These are phyloP conservation scores for Mycosphaerella sp. DNA, from an alignment of 2,329 filamentous ascomycete species.

Conservation along the genomic window DNA sequence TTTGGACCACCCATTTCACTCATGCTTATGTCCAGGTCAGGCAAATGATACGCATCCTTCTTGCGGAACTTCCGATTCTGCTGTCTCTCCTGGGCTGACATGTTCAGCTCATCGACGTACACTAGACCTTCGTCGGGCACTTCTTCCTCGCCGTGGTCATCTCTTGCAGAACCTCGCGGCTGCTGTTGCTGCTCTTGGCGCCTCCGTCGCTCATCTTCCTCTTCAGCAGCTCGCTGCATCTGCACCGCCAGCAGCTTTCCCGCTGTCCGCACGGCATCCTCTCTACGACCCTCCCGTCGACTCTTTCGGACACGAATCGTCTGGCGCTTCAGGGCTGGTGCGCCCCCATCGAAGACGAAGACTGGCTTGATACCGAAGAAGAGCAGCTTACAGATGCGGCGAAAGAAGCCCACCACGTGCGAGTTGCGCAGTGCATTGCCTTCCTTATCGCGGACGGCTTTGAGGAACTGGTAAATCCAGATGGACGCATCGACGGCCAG, in stretches of 20 bases:
- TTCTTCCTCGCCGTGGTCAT: constrained; percentile 55
- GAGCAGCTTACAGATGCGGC: constrained; percentile 92
- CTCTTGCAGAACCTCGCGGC: constrained; percentile 19
- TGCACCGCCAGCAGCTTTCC: constrained; percentile 88
- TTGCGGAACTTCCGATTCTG: constrained; percentile 75
- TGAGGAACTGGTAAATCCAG: constrained; percentile 99
- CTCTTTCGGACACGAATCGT: constrained; percentile 75
- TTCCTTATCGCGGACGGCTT: constrained; percentile 97
- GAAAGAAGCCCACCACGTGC: constrained; percentile 96
- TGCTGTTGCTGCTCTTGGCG: constrained; percentile 34
- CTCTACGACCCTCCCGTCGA: constrained; percentile 77
- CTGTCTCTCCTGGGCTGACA: constrained; percentile 69
- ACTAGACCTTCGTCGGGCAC: constrained; percentile 67
- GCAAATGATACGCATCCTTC: constrained; percentile 91
- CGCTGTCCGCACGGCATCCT: constrained; percentile 88
- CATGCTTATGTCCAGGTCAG: constrained; percentile 71
- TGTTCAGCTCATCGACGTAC: constrained; percentile 84
- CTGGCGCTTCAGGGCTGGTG: constrained; percentile 81
- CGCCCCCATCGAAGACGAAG: constrained; percentile 96
- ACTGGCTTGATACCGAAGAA: constrained; percentile 96
- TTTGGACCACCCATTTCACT: constrained; percentile 82
- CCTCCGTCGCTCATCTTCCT: constrained; percentile 65
- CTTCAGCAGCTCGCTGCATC: constrained; percentile 84
- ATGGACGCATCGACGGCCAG: constrained; percentile 97
- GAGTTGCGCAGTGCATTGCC: constrained; percentile 94